phyloP scores from a whole-genome alignment of 768 basidiomycete genomes.

The Lactarius tabidus region DNA sequence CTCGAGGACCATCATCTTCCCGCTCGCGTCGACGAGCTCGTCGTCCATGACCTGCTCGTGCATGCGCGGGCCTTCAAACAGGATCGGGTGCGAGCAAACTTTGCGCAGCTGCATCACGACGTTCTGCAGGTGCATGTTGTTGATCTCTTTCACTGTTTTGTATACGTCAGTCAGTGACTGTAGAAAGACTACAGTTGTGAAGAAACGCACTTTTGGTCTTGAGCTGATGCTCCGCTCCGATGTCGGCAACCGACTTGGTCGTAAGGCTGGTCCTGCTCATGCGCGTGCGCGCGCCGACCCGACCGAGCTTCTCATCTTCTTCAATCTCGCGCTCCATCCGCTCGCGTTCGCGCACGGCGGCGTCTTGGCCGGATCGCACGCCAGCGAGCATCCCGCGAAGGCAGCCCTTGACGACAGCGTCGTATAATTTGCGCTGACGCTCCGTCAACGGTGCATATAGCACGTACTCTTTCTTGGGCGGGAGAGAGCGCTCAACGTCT shows the following conservation, averaged over 20 bases:
- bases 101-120: conserved; percentile 94
- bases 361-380: conserved; percentile 19
- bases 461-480: conserved; percentile 93
- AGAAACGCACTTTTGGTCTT: conserved; percentile 35
- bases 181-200: background rate
- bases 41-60: conserved; percentile 64
- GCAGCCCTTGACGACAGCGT: conserved; percentile 67
- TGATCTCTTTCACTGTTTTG: conserved; percentile 68
- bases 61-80: conserved; percentile 78
- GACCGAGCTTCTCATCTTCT: conserved; percentile 47
- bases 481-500: conserved; percentile 78
- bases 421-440: conserved; percentile 81
- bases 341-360: conserved; percentile 33
- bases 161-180: background rate
- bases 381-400: conserved; percentile 55
- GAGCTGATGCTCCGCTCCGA: conserved; percentile 54
- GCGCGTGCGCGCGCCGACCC: conserved; percentile 11
- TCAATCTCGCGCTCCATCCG: conserved; percentile 42
- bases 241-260: conserved; percentile 46
- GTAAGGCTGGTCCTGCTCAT: background rate
- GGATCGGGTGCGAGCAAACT: conserved; percentile 89
- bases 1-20: conserved; percentile 97
- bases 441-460: conserved; percentile 86
- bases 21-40: conserved; percentile 79
- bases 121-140: conserved; percentile 93